A percentile compares a stretch with the other conserved stretches of the same genome.
Conservation (phyloP, 2,329 filamentous ascomycete species). For the Xylaria sp. region DNA sequence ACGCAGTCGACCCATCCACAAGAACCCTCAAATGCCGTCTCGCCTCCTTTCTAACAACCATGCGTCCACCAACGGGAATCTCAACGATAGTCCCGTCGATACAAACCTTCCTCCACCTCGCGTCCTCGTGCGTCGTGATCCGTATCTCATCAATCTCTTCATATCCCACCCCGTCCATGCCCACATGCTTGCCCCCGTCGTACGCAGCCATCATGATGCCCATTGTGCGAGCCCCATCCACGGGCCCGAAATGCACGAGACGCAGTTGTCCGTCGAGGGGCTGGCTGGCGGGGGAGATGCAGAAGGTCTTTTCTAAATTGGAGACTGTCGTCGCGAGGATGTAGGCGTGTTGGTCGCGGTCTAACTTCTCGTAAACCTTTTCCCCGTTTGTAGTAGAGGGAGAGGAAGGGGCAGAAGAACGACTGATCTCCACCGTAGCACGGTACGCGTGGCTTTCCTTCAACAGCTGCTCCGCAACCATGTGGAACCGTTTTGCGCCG, state of each 20-base stretch:
- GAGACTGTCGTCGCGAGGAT: slow-evolving; percentile 80
- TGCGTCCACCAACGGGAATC: slow-evolving; percentile 75
- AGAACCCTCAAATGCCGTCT: slow-evolving; percentile 58
- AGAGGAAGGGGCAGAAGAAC: background rate
- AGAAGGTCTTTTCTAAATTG: slow-evolving; percentile 83
- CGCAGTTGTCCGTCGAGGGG: slow-evolving; percentile 78
- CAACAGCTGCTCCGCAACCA: slow-evolving; percentile 84
- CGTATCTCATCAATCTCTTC: slow-evolving; percentile 73
- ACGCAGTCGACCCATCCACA: slow-evolving; percentile 46
- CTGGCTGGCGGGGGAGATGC: slow-evolving; percentile 78
- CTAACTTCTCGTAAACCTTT: slow-evolving; percentile 37
- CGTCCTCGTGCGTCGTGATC: slow-evolving; percentile 76
- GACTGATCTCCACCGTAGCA: slow-evolving; percentile 55
- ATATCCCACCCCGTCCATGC: slow-evolving; percentile 72
- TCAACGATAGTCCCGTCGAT: slow-evolving; percentile 91
- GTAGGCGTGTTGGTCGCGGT: slow-evolving; percentile 73
- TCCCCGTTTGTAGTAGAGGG: slow-evolving; percentile 37
- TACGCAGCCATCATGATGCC: slow-evolving; percentile 78
- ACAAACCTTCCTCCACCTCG: slow-evolving; percentile 84
- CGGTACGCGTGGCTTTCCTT: slow-evolving; percentile 62
- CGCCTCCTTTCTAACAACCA: slow-evolving; percentile 69
- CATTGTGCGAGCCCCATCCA: slow-evolving; percentile 75
- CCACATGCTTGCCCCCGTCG: slow-evolving; percentile 66
- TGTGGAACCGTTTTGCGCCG: slow-evolving; percentile 81
- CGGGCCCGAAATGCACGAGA: slow-evolving; percentile 79